Conservation (phyloP, 139 green algal genomes). For the Chlamydomonas asymmetrica region DNA sequence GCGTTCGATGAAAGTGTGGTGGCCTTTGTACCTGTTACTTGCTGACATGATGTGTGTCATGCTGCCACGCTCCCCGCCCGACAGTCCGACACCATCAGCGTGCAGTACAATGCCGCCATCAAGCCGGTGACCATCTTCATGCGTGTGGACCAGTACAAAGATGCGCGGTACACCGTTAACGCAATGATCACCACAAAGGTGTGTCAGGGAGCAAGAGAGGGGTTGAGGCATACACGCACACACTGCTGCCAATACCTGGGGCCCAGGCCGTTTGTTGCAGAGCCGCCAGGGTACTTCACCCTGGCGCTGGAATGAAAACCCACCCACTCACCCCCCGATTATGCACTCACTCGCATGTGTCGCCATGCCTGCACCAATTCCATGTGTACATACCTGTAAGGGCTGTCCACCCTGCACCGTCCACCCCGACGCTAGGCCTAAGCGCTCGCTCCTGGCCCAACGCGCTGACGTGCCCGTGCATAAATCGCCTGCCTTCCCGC, state of each 20-base stretch:
- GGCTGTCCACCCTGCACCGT: too few relatives aligned
- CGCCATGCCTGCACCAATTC: too few relatives aligned
- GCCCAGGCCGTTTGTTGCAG: not conserved
- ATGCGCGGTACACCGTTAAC: not conserved
- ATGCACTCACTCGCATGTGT: not conserved
- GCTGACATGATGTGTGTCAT: not conserved
- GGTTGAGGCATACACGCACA: not conserved
- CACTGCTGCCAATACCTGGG: not conserved
- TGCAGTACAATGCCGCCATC: not conserved
- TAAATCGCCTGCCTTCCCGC: not conserved
- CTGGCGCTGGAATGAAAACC: not conserved
- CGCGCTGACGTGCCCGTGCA: not conserved
- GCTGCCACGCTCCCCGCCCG: too few relatives aligned
- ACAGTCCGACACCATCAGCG: not conserved
- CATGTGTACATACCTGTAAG: too few relatives aligned
- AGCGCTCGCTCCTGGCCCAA: not conserved
- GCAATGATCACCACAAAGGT: not conserved
- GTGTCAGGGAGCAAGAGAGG: too few relatives aligned
- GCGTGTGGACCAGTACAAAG: constrained; percentile 6
- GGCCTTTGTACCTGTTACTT: too few relatives aligned
- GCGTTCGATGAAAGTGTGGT: too few relatives aligned
- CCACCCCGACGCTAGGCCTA: not conserved
- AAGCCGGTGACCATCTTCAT: not conserved
- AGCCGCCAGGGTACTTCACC: too few relatives aligned
- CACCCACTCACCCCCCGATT: not conserved